These are phyloP conservation scores for Bretschneidera sinensis DNA, from an alignment of 345 rosid species.

Conservation along the genomic window DNA sequence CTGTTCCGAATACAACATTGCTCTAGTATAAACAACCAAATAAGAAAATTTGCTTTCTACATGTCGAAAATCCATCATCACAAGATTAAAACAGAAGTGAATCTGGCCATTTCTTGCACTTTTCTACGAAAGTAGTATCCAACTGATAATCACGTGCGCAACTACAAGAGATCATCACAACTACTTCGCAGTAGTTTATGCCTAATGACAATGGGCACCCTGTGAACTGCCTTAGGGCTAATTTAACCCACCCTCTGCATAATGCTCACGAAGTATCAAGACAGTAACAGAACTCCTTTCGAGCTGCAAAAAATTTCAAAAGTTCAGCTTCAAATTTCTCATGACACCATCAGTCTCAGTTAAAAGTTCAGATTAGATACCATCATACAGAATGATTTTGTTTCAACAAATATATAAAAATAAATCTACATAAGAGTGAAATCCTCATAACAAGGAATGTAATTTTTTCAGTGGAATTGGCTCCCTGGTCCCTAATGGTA, in stretches of 20 bases:
- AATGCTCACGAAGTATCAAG: conserved; percentile 19
- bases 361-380: background rate
- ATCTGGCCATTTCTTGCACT: background rate
- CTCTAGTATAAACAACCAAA: too few relatives aligned
- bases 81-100: too few relatives aligned
- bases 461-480: background rate
- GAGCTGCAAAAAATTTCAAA: conserved; percentile 62
- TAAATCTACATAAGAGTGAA: background rate
- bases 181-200: too few relatives aligned
- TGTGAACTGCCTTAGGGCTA: too few relatives aligned
- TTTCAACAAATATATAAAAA: too few relatives aligned
- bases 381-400: too few relatives aligned
- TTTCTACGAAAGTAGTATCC: background rate
- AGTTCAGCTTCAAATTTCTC: background rate
- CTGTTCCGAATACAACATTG: too few relatives aligned
- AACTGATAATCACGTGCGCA: background rate
- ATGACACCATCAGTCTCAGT: background rate
- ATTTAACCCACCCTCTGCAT: background rate
- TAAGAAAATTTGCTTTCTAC: background rate
- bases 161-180: too few relatives aligned
- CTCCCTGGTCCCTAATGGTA: too few relatives aligned
- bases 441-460: background rate
- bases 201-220: too few relatives aligned
- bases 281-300: conserved; percentile 72
- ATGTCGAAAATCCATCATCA: background rate